Evolutionary conservation across 495 filamentous ascomycete species (phyloP).

Genomic region (Aspergillus bridgeri): DNA sequence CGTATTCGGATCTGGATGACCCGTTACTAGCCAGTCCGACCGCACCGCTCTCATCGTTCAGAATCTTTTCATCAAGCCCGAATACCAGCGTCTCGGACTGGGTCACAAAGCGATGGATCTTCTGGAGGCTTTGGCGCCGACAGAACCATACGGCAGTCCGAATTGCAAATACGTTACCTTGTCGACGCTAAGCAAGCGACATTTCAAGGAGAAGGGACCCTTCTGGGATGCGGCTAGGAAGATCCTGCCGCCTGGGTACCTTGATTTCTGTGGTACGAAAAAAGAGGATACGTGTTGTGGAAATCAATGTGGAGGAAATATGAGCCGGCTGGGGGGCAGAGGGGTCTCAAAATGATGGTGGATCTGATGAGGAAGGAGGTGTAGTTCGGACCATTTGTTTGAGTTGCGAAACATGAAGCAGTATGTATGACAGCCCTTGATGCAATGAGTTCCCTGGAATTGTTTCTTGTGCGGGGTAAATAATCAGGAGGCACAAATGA

Average conservation of each 20-base stretch:
- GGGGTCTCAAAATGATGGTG: neutral
- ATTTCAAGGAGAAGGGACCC: conserved; percentile 7
- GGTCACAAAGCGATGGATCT: conserved; percentile 18
- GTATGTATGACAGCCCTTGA: neutral
- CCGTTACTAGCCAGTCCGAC: conserved; percentile 15
- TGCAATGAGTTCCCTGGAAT: neutral
- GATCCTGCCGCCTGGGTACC: neutral
- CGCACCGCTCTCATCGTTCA: conserved; percentile 20
- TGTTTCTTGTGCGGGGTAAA: no score
- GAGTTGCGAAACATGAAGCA: neutral
- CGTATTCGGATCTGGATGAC: conserved; percentile 19
- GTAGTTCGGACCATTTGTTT: neutral
- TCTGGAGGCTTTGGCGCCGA: conserved; percentile 16
- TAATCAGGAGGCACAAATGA: neutral
- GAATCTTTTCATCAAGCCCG: conserved; percentile 22
- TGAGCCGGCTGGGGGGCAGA: neutral
- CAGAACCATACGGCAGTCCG: conserved; percentile 21
- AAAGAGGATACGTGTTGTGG: conserved; percentile 20
- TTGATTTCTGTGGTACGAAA: conserved; percentile 16
- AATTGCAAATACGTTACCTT: conserved; percentile 20
- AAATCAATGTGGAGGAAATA: conserved; percentile 13
- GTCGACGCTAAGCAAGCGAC: conserved; percentile 13
- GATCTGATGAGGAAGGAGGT: conserved; percentile 5
- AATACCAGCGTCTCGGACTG: conserved; percentile 18
- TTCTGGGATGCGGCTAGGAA: neutral